phyloP scores from a whole-genome alignment of 257 asterid species.

The Solanum chiquidenum region DNA sequence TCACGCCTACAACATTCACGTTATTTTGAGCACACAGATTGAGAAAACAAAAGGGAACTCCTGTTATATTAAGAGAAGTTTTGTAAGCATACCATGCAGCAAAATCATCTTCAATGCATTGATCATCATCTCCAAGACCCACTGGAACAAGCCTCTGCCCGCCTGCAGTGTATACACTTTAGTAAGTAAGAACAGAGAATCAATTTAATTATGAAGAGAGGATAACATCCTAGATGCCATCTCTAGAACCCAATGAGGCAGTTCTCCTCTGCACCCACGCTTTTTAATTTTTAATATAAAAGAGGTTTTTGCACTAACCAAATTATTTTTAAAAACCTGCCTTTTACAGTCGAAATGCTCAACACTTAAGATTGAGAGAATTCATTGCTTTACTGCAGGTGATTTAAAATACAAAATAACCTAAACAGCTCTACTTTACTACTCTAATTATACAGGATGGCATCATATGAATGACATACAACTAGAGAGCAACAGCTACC shows the following conservation, averaged over 20 bases:
- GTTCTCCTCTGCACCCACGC: background rate
- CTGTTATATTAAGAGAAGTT: background rate
- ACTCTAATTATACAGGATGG: background rate
- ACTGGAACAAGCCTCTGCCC: constrained; percentile 66
- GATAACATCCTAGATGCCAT: background rate
- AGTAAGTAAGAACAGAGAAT: constrained; percentile 5
- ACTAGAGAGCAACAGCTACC: background rate
- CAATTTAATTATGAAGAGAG: background rate
- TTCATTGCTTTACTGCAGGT: background rate
- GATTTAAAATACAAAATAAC: background rate
- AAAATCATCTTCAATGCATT: constrained; percentile 98
- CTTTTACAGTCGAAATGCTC: background rate
- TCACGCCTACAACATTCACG: constrained; percentile 56
- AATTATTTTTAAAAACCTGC: background rate
- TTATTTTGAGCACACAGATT: background rate
- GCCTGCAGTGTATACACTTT: constrained; percentile 34
- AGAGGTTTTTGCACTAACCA: background rate
- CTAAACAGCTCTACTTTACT: background rate
- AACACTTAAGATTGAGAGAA: background rate
- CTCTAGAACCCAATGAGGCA: background rate
- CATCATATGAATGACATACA: background rate
- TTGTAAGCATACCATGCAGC: constrained; percentile 54
- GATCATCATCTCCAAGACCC: constrained; percentile 99
- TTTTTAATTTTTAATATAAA: background rate
- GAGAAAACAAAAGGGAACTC: background rate